A percentile compares a stretch with the other conserved stretches of the same genome.
Evolutionary conservation across 805 yeast genomes (phyloP).

Genomic region (Sugiyamaella qingdaonensis): DNA sequence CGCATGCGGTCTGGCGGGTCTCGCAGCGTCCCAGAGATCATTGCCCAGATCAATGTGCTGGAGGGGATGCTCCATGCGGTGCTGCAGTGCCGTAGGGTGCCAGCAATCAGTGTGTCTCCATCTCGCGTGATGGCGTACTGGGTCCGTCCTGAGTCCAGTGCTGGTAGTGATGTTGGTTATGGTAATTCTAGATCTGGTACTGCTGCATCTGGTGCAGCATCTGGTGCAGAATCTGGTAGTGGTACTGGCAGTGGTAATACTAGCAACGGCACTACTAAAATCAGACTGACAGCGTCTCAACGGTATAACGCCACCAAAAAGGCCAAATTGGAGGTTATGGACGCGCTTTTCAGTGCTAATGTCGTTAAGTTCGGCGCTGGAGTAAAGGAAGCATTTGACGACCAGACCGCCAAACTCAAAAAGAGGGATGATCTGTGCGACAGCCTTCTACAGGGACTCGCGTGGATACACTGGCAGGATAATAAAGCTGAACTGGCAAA

Average conservation of each 20-base stretch:
- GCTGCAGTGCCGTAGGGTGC: constrained; percentile 8
- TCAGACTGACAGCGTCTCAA: constrained; percentile 5
- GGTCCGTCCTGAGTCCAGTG: constrained; percentile 12
- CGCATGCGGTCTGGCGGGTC: constrained; percentile 48
- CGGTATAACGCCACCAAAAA: constrained; percentile 24
- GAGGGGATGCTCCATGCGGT: constrained; percentile 46
- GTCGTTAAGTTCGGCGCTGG: background rate
- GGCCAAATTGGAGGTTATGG: constrained; percentile 22
- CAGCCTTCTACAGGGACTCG: constrained; percentile 56
- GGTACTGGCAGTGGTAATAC: background rate
- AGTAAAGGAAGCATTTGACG: background rate
- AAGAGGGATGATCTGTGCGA: constrained; percentile 68
- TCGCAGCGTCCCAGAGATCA: constrained; percentile 45
- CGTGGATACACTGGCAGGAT: constrained; percentile 44
- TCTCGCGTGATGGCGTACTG: constrained; percentile 25
- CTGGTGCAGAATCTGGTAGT: background rate
- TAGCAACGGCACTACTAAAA: background rate
- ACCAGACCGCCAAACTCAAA: constrained; percentile 11
- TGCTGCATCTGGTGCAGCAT: no score
- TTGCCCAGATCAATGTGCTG: constrained; percentile 49
- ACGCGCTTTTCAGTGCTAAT: constrained; percentile 16
- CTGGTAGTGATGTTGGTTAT: no score
- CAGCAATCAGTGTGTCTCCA: constrained; percentile 22
- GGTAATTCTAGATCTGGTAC: no score
- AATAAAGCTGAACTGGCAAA: constrained; percentile 20